Evolutionary conservation across 352 stramenopile species (phyloP), one percentile per base, ranked within the genome.

Genomic region (Phytophthora niederhauseri): DNA sequence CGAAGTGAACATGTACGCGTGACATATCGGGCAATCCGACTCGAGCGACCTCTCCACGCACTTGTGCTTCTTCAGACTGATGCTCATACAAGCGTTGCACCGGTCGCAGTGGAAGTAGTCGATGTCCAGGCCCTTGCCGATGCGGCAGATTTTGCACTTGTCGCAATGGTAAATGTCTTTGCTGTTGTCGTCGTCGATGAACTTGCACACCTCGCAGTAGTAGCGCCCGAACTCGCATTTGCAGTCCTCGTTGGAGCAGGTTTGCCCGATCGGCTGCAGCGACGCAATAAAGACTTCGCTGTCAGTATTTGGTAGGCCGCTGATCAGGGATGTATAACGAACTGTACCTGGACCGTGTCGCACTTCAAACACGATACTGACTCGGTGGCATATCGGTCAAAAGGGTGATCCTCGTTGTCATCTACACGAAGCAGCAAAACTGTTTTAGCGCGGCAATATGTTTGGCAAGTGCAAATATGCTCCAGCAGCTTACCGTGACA

Each of bases 61-160:
- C 59, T 97, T 96, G 79, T 98, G 95, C 50, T 91, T 85, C 67
- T 94, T 93, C 24, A 96, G 68, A 9, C 80, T 95, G 64, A 94
- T 88, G 66, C 90, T 98, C 73, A 99, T 98, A 75, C 97, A 99
- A 7, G 96, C 96, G 77, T 99, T 99, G 81, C 97, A 99, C 0
- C 91, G 87, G 84, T 99, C 98, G 74, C 97, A 99, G 77, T 99
- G 97, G 57, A 98, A 97, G 77, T 98, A 99, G 77, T 99, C 97
- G 61, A 99, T 97, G 24, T 97, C 94, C 20, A 99, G 81, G 17
- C 96, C 96, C 71, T 97, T 93, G 61, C 96, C 96, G 34, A 97
- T 93, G 54, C 97, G 91, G 73, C 97, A 99, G 19, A 98, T 97
- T 72, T 99, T 99, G 85, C 97, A 99, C 66, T 98, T 99, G 26